A percentile compares a stretch with the other conserved stretches of the same genome.
Conservation (phyloP, 2,329 filamentous ascomycete species). For the Neopestalotiopsis rosae region DNA sequence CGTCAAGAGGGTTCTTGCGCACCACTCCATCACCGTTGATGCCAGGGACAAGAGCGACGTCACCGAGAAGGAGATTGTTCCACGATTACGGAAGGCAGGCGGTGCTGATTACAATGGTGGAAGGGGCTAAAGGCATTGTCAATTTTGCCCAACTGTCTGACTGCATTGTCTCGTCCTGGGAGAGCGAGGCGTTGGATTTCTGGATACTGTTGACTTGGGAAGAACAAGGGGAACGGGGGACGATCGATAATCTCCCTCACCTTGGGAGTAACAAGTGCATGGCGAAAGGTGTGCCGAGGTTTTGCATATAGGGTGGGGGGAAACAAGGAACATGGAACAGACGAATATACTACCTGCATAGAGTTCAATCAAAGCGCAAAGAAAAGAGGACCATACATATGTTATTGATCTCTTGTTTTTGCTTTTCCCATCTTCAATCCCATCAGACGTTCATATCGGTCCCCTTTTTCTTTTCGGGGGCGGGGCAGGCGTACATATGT, state of each 20-base stretch:
- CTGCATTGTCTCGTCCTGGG: no score
- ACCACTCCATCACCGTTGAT: constrained; percentile 70
- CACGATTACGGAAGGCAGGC: constrained; percentile 67
- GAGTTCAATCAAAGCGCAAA: not conserved
- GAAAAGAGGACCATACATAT: no score
- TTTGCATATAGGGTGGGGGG: no score
- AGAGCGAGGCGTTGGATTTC: no score
- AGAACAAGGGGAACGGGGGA: no score
- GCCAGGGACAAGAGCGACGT: constrained; percentile 65
- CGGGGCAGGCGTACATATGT: not conserved
- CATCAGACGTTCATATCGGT: not conserved
- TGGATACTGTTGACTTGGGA: no score
- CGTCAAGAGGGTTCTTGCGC: constrained; percentile 67
- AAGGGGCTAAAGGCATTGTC: constrained; percentile 47
- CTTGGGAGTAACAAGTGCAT: no score
- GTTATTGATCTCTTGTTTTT: not conserved
- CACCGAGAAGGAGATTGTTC: constrained; percentile 65
- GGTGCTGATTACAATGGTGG: constrained; percentile 76
- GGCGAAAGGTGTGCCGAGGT: no score
- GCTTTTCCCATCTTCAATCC: not conserved
- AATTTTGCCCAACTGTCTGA: no score
- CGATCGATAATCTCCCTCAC: no score
- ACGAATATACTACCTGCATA: not conserved
- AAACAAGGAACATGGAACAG: not conserved
- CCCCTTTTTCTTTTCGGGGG: not conserved